Percentiles rank a stretch among this genome's conserved stretches.
Conservation (phyloP, 768 basidiomycete genomes). For the Serpula lacrymans region DNA sequence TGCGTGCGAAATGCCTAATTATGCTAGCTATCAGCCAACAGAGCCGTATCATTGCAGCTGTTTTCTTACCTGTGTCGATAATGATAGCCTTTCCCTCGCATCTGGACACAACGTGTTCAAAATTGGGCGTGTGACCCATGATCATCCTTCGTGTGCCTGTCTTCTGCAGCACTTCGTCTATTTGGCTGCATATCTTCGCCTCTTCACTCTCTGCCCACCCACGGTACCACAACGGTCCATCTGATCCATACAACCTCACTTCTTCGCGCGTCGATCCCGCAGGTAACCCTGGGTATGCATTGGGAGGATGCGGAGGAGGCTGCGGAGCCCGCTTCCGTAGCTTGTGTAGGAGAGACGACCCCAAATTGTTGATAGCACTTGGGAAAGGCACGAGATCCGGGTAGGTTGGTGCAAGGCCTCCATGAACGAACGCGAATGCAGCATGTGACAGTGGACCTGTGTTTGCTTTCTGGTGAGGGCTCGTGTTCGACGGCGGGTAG, state of each 20-base stretch:
- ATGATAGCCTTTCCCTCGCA: slow-evolving; percentile 93
- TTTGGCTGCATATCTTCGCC: slow-evolving; percentile 62
- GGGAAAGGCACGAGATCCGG: slow-evolving; percentile 79
- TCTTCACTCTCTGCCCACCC: slow-evolving; percentile 85
- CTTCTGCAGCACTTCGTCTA: slow-evolving; percentile 64
- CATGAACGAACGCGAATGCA: slow-evolving; percentile 91
- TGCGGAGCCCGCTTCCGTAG: slow-evolving; percentile 64
- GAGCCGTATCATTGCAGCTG: neutral
- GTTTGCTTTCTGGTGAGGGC: slow-evolving; percentile 27
- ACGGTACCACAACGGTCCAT: slow-evolving; percentile 93
- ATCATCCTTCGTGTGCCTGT: slow-evolving; percentile 87
- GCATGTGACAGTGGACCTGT: slow-evolving; percentile 62
- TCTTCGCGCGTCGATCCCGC: slow-evolving; percentile 62
- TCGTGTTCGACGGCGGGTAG: slow-evolving; percentile 40
- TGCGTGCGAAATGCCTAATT: slow-evolving; percentile 84
- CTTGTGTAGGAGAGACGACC: slow-evolving; percentile 63
- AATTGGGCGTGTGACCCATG: slow-evolving; percentile 97
- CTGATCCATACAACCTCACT: slow-evolving; percentile 61
- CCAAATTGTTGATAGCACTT: slow-evolving; percentile 73
- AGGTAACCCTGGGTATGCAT: slow-evolving; percentile 73
- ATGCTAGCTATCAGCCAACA: neutral
- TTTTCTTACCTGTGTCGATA: slow-evolving; percentile 80
- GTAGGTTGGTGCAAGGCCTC: slow-evolving; percentile 81
- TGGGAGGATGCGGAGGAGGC: slow-evolving; percentile 75
- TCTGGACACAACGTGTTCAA: slow-evolving; percentile 78